Evolutionary conservation across 805 yeast species (phyloP), one percentile per base, ranked within the genome.

Genomic region (Saccharomycopsis oosterbeekiorum): DNA sequence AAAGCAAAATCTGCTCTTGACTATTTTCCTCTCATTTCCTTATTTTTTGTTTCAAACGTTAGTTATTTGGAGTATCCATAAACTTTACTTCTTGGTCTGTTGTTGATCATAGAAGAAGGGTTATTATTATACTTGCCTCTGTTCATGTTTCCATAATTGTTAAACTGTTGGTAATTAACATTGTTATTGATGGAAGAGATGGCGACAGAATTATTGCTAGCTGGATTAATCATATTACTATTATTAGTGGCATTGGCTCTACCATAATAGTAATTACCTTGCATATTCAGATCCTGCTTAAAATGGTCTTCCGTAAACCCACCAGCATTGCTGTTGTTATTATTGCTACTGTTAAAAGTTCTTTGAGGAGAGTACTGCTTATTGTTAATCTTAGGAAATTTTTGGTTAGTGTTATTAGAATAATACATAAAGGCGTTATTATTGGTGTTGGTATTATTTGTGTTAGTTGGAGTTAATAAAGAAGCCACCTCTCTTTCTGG

Each of bases 251-350:
- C 17, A 12, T 55, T 58, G 64, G 37, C 59, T 68, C 24, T 42
- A 58, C 47, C 21, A 57, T 21, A 55, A 60, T 59, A 55, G 43
- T 56, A 54, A 60, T n/a, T 59, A 60, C 19, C 60, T 59, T 17
- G 42, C 11, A 29, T 47, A 11, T 42, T 57, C 21, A 43, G 47
- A 55, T 37, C 41, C 24, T 47, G 55, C 17, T 39, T 57, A 12
- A 17, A 50, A 26, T 41, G 56, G 5, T 58, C 40, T 40, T 37
- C 56, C 2, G 40, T 15, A 34, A 19, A 34, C 39, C 36, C 42
- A 57, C 21, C 34, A 43, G n/a, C 42, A 47, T 19, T 29, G 10
- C 4, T 21, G 24, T 34, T 21, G 26, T 12, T 19, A 37, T 57
- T 57, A 17, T 26, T 40, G 4, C 34, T 26, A 29, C 15, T 47